phyloP scores from a whole-genome alignment of 2,329 filamentous ascomycete genomes.

The Bipolaris zeicola region DNA sequence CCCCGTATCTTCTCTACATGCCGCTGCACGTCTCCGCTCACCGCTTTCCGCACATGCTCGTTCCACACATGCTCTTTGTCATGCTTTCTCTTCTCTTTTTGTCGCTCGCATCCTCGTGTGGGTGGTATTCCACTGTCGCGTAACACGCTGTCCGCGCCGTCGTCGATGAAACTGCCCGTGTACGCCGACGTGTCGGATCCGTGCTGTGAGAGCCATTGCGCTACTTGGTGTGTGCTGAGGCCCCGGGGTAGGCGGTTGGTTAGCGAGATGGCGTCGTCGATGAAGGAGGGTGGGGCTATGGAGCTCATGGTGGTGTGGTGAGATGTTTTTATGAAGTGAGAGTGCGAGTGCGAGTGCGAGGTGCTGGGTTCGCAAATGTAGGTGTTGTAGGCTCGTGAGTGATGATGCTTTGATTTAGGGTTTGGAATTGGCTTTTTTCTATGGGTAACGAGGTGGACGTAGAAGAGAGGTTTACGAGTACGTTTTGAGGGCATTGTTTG shows the following conservation, averaged over 20 bases:
- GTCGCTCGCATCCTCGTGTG: slow-evolving; percentile 24
- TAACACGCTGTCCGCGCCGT: slow-evolving; percentile 30
- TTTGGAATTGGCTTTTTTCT: not conserved
- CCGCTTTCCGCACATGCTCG: slow-evolving; percentile 25
- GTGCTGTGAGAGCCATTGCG: slow-evolving; percentile 18
- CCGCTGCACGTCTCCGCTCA: slow-evolving; percentile 30
- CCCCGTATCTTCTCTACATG: slow-evolving; percentile 20
- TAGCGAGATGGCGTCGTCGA: slow-evolving; percentile 34
- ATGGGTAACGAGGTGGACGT: slow-evolving; percentile 7
- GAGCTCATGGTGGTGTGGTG: slow-evolving; percentile 18
- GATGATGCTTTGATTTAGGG: not conserved
- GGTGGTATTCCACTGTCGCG: not conserved
- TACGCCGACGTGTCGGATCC: slow-evolving; percentile 20
- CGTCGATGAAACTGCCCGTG: slow-evolving; percentile 38
- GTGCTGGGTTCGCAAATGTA: not conserved
- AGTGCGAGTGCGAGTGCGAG: not conserved
- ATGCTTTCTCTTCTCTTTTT: slow-evolving; percentile 1
- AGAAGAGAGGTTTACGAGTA: slow-evolving; percentile 1
- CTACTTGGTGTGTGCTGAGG: slow-evolving; percentile 8
- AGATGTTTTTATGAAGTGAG: not conserved
- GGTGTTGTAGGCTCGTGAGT: not conserved
- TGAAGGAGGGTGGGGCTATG: slow-evolving; percentile 24
- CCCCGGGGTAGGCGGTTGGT: slow-evolving; percentile 19
- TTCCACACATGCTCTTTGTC: slow-evolving; percentile 22
- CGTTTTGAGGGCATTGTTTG: slow-evolving; percentile 2